Conservation (phyloP, 208 protist genomes). For the Blastocrithidia nonstop region DNA sequence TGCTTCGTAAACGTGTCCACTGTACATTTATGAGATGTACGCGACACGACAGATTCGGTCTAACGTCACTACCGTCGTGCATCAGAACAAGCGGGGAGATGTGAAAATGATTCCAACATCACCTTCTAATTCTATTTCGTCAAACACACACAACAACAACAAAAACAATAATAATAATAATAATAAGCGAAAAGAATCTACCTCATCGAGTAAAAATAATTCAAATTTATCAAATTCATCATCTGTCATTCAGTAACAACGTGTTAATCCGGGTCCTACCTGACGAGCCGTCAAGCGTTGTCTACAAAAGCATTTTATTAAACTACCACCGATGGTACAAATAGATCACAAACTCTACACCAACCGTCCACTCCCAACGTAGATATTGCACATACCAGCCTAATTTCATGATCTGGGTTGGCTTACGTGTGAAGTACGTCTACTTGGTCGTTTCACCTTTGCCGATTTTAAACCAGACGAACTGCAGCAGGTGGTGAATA, state of each 20-base stretch:
- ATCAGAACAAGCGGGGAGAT: too few relatives aligned
- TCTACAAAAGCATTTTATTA: conserved; percentile 12
- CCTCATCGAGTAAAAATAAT: too few relatives aligned
- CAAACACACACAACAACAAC: neutral
- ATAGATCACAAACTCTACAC: conserved; percentile 42
- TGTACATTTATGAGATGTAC: conserved; percentile 70
- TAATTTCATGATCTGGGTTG: conserved; percentile 60
- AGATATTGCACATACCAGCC: conserved; percentile 30
- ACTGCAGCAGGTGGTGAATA: conserved; percentile 58
- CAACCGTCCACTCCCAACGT: conserved; percentile 25
- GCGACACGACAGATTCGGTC: conserved; percentile 26
- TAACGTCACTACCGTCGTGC: neutral
- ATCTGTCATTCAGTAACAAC: conserved; percentile 8
- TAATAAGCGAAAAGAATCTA: conserved; percentile 1
- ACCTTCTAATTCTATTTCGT: neutral
- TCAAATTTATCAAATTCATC: too few relatives aligned
- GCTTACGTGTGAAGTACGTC: conserved; percentile 33
- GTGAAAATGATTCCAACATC: too few relatives aligned
- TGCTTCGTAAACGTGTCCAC: neutral
- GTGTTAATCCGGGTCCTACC: conserved; percentile 20
- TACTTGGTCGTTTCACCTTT: conserved; percentile 13
- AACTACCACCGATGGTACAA: conserved; percentile 41
- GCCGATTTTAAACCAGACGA: conserved; percentile 17
- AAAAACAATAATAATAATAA: neutral
- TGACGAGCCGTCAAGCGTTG: conserved; percentile 36